phyloP scores from a whole-genome alignment of 371 early-diverging fungal species.

The Lichtheimia ramosa region DNA sequence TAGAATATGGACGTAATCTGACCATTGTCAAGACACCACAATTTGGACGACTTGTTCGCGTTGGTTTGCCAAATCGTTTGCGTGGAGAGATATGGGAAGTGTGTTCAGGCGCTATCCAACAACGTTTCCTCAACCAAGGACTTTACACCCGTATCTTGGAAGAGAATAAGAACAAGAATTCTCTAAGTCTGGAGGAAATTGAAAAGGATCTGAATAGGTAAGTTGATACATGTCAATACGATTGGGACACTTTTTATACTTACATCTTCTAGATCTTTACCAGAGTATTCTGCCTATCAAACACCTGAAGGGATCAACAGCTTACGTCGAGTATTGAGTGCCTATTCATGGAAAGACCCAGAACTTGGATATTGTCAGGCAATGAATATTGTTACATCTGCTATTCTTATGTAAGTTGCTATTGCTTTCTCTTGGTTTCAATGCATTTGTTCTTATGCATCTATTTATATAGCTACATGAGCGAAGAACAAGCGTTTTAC shows the following conservation, averaged over 20 bases:
- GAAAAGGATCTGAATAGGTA: constrained; percentile 96
- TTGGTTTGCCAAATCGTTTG: constrained; percentile 89
- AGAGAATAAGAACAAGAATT: constrained; percentile 67
- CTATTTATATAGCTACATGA: constrained; percentile 62
- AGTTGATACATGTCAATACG: neutral
- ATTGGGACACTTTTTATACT: no score
- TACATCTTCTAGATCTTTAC: constrained; percentile 66
- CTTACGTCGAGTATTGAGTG: constrained; percentile 85
- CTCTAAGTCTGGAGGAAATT: constrained; percentile 89
- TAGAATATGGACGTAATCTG: constrained; percentile 89
- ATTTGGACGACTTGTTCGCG: constrained; percentile 87
- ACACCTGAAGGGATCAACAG: constrained; percentile 87
- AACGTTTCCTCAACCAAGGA: constrained; percentile 84
- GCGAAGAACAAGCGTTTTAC: constrained; percentile 98
- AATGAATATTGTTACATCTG: constrained; percentile 97
- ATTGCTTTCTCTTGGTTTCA: neutral
- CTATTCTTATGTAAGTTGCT: constrained; percentile 76
- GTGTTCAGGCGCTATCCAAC: constrained; percentile 86
- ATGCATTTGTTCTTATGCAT: neutral
- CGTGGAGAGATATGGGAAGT: constrained; percentile 97
- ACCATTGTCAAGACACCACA: constrained; percentile 80
- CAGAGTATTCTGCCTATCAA: constrained; percentile 95
- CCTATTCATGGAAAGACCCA: constrained; percentile 84
- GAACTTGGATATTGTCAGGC: constrained; percentile 98
- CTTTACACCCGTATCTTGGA: constrained; percentile 78